These are phyloP conservation scores for Claviceps sp. DNA, from an alignment of 2,329 filamentous ascomycete species.

Conservation along the genomic window DNA sequence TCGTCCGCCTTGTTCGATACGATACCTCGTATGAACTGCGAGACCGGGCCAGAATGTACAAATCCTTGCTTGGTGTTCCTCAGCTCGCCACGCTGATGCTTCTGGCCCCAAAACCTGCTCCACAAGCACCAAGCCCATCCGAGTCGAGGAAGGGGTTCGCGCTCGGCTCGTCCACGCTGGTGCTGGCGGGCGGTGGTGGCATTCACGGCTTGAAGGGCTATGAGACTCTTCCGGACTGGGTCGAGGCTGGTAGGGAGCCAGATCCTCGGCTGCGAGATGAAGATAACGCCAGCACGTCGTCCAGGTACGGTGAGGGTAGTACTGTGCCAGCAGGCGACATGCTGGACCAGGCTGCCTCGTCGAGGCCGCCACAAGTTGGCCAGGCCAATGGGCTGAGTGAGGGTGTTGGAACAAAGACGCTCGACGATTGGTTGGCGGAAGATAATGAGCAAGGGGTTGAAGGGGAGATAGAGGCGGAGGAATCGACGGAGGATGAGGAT, in stretches of 20 bases:
- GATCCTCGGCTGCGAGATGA: constrained; percentile 58
- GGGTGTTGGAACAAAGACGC: constrained; percentile 52
- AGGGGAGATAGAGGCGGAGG: constrained; percentile 38
- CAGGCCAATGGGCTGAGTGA: constrained; percentile 41
- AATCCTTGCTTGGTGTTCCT: constrained; percentile 65
- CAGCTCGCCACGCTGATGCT: constrained; percentile 85
- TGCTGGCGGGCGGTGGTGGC: constrained; percentile 64
- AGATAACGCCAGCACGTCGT: constrained; percentile 20
- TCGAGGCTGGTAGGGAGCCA: constrained; percentile 65
- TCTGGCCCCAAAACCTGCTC: constrained; percentile 85
- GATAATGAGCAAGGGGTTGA: constrained; percentile 44
- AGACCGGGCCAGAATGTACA: constrained; percentile 81
- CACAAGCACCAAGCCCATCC: constrained; percentile 78
- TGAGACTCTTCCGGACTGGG: constrained; percentile 71
- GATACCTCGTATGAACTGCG: constrained; percentile 91
- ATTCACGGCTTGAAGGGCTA: constrained; percentile 68
- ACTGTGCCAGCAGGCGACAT: constrained; percentile 46
- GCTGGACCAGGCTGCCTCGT: constrained; percentile 42
- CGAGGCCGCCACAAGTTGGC: constrained; percentile 18
- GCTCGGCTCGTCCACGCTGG: constrained; percentile 74
- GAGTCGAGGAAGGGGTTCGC: constrained; percentile 66
- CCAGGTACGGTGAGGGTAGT: constrained; percentile 20
- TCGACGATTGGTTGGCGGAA: constrained; percentile 88
- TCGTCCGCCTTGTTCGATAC: constrained; percentile 74
- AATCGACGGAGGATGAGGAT: constrained; percentile 36